Base-by-base conservation (phyloP, 257 asterid genomes). In the Perilla frutescens region DNA sequence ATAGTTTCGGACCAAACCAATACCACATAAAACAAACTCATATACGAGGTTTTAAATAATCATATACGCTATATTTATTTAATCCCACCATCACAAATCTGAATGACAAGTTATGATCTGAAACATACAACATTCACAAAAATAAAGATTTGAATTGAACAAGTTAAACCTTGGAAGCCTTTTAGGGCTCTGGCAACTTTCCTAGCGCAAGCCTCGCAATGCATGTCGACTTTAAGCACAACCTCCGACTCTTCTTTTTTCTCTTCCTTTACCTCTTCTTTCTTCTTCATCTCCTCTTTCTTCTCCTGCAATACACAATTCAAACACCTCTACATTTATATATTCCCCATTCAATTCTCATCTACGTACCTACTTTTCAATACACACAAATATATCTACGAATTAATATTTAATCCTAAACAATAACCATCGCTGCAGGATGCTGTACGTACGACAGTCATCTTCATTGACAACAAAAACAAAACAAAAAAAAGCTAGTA, bases 191-290 rank as follows among this genome's bases (percentile, higher is more conserved):
- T 81, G 26, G 88, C 83, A 57, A 93, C 90, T 85, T 89, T 93
- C 74, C 96, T 76, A 7, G 98, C 97, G 72, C 98, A 93, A 66
- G 92, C 98, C 77, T 89, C 91, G 39, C 97, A 93, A 37, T 91
- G 97, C 94, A 93, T 91, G 76, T 93, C 96, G 10, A 91, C 96
- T 74, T 87, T 91, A 44, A 93, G 90, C 61, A 91, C 87, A 14
- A 91, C 85, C 82, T 86, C 88, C 32, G 76, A 50, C 64, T 66
- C 20, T 63, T 66, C 11, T 15, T 71, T 6, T 60, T 62, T 9
- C 12, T 49, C 41, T 15, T 48, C 26, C 2, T 36, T 20, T 20
- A 20, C 45, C 51, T 41, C 64, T 29, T 39, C 71, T 31, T 45
- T 71, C 44, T 77, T 74, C 60, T 80, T 73, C 64, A 67, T 72